Base-by-base conservation (phyloP, 2,329 filamentous ascomycete species). In the Apiospora phragmitis region DNA sequence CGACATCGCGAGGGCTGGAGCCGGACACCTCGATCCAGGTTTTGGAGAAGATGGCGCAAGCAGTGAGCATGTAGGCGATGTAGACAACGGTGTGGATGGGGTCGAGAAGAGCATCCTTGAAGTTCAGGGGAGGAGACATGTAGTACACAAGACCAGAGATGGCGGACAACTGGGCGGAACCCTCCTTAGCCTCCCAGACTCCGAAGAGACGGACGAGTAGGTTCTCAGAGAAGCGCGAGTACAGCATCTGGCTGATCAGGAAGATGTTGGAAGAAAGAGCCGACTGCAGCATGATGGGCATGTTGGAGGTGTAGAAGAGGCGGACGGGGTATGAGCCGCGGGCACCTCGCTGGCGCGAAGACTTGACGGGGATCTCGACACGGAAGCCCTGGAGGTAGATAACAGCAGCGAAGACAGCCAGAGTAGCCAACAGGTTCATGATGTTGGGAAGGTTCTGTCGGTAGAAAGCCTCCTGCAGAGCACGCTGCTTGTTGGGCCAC, bases 201-300 rank as follows among this genome's bases (percentile, higher is more conserved):
- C 96, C 96, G 80, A 99, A 93, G 79, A 99, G 93, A 82, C 94
- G 94, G 84, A 99, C 96, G 71, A 99, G 91, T 73, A 99, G 92
- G 89, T 99, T 99, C 87, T 99, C 96, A 65, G 94, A 96, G 89
- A 99, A 98, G 83, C 95, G 95, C 74, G 94, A 97, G 91, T 97
- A 98, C 76, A 99, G 91, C 95, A 98, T 98, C 89, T 99, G 96
- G 82, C 93, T 96, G 86, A 99, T 94, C 75, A 99, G 88, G 91
- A 99, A 99, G 85, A 99, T 91, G 89, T 99, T 99, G 89, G 95
- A 98, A 76, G 94, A 97, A 77, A 99, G 91, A 77, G 96, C 96
- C 66, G 95, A 98, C 88, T 99, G 97, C 83, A 99, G 90, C 96
- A 99, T 99, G 86, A 99, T 99, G 81, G 96, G 96, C 97, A 99